phyloP scores from a whole-genome alignment of 2,329 filamentous ascomycete species.

The Thermoascus crustaceus region DNA sequence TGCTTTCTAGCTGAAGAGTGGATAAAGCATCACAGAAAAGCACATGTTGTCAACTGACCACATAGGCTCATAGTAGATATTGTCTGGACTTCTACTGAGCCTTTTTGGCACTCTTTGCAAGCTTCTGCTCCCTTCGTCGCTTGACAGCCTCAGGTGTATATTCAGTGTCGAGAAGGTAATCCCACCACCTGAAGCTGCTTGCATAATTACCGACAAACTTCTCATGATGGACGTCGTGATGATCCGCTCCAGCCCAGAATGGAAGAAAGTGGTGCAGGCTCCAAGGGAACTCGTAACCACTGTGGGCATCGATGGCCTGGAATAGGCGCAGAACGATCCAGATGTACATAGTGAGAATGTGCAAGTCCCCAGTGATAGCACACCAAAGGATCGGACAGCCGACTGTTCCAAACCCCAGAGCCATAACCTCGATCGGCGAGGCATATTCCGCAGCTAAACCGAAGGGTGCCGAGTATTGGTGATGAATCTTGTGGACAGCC shows the following conservation, averaged over 20 bases:
- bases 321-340: constrained; percentile 92
- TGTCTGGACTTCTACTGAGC: constrained; percentile 3
- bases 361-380: constrained; percentile 72
- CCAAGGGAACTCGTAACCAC: constrained; percentile 98
- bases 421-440: constrained; percentile 93
- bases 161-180: constrained; percentile 88
- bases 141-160: constrained; percentile 79
- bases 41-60: too few species aligned
- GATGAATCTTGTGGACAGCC: constrained; percentile 96
- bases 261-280: constrained; percentile 90
- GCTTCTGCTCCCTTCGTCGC: constrained; percentile 60
- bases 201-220: constrained; percentile 98
- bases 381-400: constrained; percentile 77
- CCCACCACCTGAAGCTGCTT: constrained; percentile 99
- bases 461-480: constrained; percentile 96
- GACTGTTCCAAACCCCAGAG: constrained; percentile 81
- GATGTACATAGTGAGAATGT: constrained; percentile 94
- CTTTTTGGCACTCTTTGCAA: constrained; percentile 15
- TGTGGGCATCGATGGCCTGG: constrained; percentile 97
- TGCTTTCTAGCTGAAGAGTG: too few species aligned
- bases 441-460: constrained; percentile 95
- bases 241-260: constrained; percentile 94
- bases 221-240: constrained; percentile 96
- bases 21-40: too few species aligned
- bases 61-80: neutral